phyloP scores from a whole-genome alignment of 495 filamentous ascomycete genomes.

The Penicillium salamii region DNA sequence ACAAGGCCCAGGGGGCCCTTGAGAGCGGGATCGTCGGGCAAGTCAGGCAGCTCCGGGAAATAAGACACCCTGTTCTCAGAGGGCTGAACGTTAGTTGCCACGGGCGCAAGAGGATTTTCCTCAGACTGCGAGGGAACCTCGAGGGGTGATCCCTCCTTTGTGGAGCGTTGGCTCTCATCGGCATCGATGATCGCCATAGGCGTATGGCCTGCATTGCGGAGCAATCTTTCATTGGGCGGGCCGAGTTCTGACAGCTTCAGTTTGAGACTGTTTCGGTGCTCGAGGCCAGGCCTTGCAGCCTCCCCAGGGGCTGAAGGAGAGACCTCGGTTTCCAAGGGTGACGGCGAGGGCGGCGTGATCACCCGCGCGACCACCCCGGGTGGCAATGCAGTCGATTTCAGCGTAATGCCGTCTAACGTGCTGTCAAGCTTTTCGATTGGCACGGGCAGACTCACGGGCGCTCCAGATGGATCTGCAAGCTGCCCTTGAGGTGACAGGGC shows the following conservation, averaged over 20 bases:
- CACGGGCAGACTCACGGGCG: constrained; percentile 30
- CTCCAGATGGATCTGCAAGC: constrained; percentile 18
- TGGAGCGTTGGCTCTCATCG: constrained; percentile 32
- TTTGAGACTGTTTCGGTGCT: constrained; percentile 38
- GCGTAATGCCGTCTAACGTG: constrained; percentile 45
- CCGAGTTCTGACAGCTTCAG: constrained; percentile 43
- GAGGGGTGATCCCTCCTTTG: constrained; percentile 23
- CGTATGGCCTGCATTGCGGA: constrained; percentile 45
- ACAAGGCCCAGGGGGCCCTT: constrained; percentile 43
- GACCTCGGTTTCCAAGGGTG: constrained; percentile 27
- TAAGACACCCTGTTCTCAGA: constrained; percentile 41
- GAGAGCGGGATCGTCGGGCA: constrained; percentile 44
- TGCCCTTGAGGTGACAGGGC: constrained; percentile 40
- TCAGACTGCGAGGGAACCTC: constrained; percentile 18
- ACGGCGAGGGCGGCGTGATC: constrained; percentile 44
- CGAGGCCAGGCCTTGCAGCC: constrained; percentile 24
- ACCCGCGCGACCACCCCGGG: constrained; percentile 42
- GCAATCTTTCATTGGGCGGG: constrained; percentile 36
- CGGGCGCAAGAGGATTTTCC: constrained; percentile 31
- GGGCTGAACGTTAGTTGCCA: constrained; percentile 32
- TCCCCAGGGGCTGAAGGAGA: constrained; percentile 19
- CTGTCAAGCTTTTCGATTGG: constrained; percentile 50
- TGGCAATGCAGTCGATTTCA: constrained; percentile 46
- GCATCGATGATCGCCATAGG: constrained; percentile 45
- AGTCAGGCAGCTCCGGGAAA: constrained; percentile 40